These are phyloP conservation scores for Blastocystis sp. DNA, from an alignment of 352 stramenopile species.

Conservation along the genomic window DNA sequence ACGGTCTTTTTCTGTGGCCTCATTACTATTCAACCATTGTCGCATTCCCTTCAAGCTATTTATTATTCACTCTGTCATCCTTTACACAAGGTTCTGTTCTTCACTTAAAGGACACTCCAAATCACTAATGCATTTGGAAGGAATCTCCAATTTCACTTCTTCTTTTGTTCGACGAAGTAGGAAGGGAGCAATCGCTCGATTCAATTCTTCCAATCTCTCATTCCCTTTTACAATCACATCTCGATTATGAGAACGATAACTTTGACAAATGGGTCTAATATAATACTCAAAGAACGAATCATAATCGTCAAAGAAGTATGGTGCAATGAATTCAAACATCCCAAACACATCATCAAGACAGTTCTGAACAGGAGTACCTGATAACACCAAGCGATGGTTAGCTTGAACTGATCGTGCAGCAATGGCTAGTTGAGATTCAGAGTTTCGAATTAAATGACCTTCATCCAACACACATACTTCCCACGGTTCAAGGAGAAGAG, in stretches of 20 bases:
- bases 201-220: slow-evolving; percentile 43
- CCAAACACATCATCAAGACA: slow-evolving; percentile 43
- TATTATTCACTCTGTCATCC: background rate
- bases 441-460: slow-evolving; percentile 53
- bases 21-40: background rate
- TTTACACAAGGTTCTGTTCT: background rate
- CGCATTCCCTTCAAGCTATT: background rate
- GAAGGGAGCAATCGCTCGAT: slow-evolving; percentile 29
- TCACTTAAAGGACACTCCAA: slow-evolving; percentile 28
- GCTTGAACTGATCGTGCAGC: background rate
- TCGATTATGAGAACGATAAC: slow-evolving; percentile 2
- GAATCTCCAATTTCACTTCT: slow-evolving; percentile 31
- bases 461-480: slow-evolving; percentile 16
- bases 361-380: slow-evolving; percentile 44
- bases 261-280: background rate
- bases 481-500: background rate
- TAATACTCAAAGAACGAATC: slow-evolving; percentile 38
- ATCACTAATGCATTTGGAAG: slow-evolving; percentile 20
- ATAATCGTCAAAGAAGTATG: slow-evolving; percentile 5
- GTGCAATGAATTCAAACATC: slow-evolving; percentile 39
- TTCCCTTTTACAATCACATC: background rate
- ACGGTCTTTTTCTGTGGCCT: background rate
- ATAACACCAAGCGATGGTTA: slow-evolving; percentile 33
- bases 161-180: slow-evolving; percentile 38
- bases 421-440: background rate